Base-by-base conservation (phyloP, 352 stramenopile genomes). In the Phytopythium litorale region DNA sequence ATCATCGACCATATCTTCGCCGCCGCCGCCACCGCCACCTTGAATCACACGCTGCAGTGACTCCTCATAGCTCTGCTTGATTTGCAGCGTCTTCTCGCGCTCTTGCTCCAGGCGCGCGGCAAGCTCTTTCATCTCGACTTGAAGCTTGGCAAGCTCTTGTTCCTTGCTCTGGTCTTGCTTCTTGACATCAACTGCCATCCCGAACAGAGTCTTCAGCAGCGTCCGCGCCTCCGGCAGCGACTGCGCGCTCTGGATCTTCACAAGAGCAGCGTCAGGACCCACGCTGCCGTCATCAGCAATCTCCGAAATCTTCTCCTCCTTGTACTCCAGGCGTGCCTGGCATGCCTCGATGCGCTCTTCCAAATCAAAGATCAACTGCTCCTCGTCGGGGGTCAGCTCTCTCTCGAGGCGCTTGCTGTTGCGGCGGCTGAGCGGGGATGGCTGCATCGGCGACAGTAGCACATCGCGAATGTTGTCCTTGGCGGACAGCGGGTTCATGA, bases 241-340 rank as follows among this genome's bases (percentile, higher is more conserved):
- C 60, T 93, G 80, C 16, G 87, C 91, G 42, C 66, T 91, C 42
- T 91, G 83, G 49, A 96, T 93, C 64, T 92, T 91, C 11, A 81
- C 78, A 30, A 91, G 64, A n/a, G 81, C 70, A 23, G 74, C 67
- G 16, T 74, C 72, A 30, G 52, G 67, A 48, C 91, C 84, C 9
- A 75, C 58, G 42, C 64, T 55, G 12, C 70, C 76, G 62, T 84
- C 77, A n/a, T 82, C 75, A 4, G 79, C 67, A 37, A 94, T 92
- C 46, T 93, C 85, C 1, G 84, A 92, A 19, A 96, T 93, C 51
- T 89, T 89, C 51, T 96, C 87, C 70, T 96, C 84, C 66, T 96
- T 96, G 71, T 94, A 96, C 63, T 96, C 85, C 18, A 96, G 65
- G 55, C 94, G 80, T 1, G 84, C 85, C 67, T 96, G 87, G 45